phyloP scores from a whole-genome alignment of 768 basidiomycete species.

The Coprinopsis marcescibilis region DNA sequence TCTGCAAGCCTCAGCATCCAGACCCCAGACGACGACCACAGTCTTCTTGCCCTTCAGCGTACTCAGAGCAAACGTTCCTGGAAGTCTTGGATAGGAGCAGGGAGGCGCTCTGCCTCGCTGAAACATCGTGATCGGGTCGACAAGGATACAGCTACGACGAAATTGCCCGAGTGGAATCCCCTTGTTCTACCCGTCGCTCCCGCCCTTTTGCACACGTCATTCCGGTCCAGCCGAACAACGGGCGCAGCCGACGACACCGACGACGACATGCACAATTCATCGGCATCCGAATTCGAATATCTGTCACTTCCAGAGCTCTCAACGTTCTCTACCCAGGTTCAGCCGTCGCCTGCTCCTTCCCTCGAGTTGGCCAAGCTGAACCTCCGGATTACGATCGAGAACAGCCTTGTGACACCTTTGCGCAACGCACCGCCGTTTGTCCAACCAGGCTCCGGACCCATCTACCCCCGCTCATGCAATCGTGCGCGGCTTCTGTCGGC shows the following conservation, averaged over 20 bases:
- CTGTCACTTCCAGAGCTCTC: slow-evolving; percentile 5
- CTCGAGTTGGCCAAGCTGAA: slow-evolving; percentile 30
- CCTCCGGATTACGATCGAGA: slow-evolving; percentile 38
- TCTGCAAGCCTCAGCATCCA: slow-evolving; percentile 49
- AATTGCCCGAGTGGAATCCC: slow-evolving; percentile 27
- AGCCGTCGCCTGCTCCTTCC: slow-evolving; percentile 19
- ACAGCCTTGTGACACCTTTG: slow-evolving; percentile 36
- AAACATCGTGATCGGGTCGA: slow-evolving; percentile 14
- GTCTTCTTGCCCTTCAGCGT: slow-evolving; percentile 21
- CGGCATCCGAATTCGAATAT: slow-evolving; percentile 19
- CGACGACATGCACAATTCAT: slow-evolving; percentile 12
- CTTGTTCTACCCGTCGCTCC: slow-evolving; percentile 10
- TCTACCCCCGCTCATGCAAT: slow-evolving; percentile 47
- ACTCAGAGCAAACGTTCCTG: slow-evolving; percentile 43
- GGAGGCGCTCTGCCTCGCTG: slow-evolving; percentile 22
- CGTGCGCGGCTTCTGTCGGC: slow-evolving; percentile 28
- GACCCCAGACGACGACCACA: slow-evolving; percentile 56
- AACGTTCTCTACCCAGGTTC: slow-evolving; percentile 10
- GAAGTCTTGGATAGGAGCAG: slow-evolving; percentile 52
- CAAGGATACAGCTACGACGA: slow-evolving; percentile 3
- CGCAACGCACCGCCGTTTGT: slow-evolving; percentile 44
- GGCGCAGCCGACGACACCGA: background rate
- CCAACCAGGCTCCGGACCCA: slow-evolving; percentile 17
- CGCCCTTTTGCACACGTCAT: slow-evolving; percentile 10
- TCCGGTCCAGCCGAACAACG: background rate